Evolutionary conservation across 345 rosid genomes (phyloP).

Genomic region (Streptanthus diversifolius): DNA sequence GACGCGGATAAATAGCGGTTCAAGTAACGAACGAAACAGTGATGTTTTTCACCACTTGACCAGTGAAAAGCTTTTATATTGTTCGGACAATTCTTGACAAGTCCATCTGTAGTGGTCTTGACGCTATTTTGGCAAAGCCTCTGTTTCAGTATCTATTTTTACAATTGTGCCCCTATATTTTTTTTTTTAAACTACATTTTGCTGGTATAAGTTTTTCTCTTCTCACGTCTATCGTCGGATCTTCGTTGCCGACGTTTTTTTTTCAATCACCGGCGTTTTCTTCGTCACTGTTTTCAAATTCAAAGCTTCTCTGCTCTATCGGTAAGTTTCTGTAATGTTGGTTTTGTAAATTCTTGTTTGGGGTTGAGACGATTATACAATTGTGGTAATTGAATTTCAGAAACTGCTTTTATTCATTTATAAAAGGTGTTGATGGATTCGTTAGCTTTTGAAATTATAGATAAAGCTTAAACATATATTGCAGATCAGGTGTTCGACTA

Average conservation of each 20-base stretch:
- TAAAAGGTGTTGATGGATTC: background rate
- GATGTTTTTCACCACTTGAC: constrained; percentile 9
- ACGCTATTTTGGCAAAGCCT: constrained; percentile 12
- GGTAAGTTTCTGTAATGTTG: background rate
- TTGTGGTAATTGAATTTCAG: background rate
- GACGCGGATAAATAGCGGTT: constrained; percentile 5
- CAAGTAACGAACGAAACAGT: constrained; percentile 28
- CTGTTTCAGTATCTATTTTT: background rate
- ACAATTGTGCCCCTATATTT: background rate
- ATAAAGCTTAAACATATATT: background rate
- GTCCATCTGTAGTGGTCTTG: background rate
- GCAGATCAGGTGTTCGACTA: background rate
- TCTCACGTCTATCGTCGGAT: background rate
- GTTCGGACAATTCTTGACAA: constrained; percentile 18
- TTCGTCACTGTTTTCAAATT: background rate
- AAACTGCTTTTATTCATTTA: background rate
- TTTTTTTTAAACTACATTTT: background rate
- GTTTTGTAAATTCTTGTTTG: background rate
- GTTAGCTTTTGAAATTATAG: background rate
- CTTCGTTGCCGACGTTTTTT: background rate
- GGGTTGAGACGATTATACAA: background rate
- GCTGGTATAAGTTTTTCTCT: background rate
- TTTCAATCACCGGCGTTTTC: background rate
- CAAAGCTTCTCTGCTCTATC: background rate
- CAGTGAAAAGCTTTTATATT: constrained; percentile 29